Conservation (phyloP, 78 protist genomes). For the Dictyostelium firmibasis region DNA sequence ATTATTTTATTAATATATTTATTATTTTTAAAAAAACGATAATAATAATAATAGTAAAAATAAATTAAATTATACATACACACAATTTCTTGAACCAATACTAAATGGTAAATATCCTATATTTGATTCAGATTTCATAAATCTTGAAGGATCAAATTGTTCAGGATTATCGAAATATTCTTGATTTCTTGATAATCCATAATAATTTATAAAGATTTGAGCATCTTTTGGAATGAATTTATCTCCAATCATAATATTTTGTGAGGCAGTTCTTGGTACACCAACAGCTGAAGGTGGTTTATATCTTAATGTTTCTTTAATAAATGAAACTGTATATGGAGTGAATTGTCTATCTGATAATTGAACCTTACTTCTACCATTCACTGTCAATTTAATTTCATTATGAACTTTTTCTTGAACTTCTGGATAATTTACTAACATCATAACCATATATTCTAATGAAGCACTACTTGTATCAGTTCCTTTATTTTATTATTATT, state of each 20-base stretch:
- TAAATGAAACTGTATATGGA: not conserved
- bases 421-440: not conserved
- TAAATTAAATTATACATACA: not conserved
- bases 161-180: slow-evolving; percentile 9
- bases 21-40: too few relatives aligned
- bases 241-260: not conserved
- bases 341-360: not conserved
- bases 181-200: not conserved
- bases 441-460: not conserved
- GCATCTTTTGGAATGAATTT: slow-evolving; percentile 34
- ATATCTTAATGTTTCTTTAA: slow-evolving; percentile 23
- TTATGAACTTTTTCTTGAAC: not conserved
- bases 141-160: slow-evolving; percentile 8
- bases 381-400: not conserved
- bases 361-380: not conserved
- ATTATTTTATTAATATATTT: too few relatives aligned
- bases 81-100: slow-evolving; percentile 38
- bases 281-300: not conserved
- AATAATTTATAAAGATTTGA: not conserved
- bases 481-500: not conserved
- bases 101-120: slow-evolving; percentile 1
- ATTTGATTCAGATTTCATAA: not conserved
- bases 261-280: not conserved
- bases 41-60: too few relatives aligned
- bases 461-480: slow-evolving; percentile 7